These are phyloP conservation scores for Opeltia flavorubescens DNA, from an alignment of 495 filamentous ascomycete genomes.

Conservation along the genomic window DNA sequence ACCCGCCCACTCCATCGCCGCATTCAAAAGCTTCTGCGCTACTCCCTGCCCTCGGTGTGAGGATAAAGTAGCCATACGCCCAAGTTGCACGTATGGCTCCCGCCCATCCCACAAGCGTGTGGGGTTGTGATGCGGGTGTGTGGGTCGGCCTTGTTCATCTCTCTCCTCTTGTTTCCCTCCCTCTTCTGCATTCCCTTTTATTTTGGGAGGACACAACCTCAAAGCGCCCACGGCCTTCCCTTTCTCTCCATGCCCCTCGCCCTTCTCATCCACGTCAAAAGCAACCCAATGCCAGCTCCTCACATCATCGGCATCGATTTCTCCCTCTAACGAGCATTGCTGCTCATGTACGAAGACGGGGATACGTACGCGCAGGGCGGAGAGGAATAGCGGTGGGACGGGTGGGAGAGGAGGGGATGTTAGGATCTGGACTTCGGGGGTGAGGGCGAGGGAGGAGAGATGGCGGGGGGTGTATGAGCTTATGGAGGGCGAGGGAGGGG, in stretches of 20 bases:
- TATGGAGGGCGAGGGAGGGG: slow-evolving; percentile 6
- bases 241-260: too few relatives aligned
- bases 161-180: not conserved
- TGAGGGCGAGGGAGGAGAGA: slow-evolving; percentile 10
- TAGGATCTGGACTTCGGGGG: slow-evolving; percentile 11
- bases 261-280: slow-evolving; percentile 33
- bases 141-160: not conserved
- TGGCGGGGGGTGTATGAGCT: slow-evolving; percentile 14
- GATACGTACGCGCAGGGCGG: slow-evolving; percentile 66
- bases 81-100: slow-evolving; percentile 67
- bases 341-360: slow-evolving; percentile 72
- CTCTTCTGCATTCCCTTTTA: slow-evolving; percentile 27
- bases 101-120: slow-evolving; percentile 37
- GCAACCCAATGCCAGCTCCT: slow-evolving; percentile 72
- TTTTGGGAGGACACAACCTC: slow-evolving; percentile 65
- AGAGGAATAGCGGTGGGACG: slow-evolving; percentile 49
- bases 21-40: slow-evolving; percentile 45
- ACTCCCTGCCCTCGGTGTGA: slow-evolving; percentile 51
- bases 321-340: slow-evolving; percentile 45
- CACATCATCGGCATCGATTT: slow-evolving; percentile 67
- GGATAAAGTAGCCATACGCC: slow-evolving; percentile 53
- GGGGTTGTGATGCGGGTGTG: slow-evolving; percentile 19
- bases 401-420: slow-evolving; percentile 10
- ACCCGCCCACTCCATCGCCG: slow-evolving; percentile 46
- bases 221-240: slow-evolving; percentile 55